Evolutionary conservation across 768 basidiomycete genomes (phyloP).

Genomic region (Lactarius hatsudake): DNA sequence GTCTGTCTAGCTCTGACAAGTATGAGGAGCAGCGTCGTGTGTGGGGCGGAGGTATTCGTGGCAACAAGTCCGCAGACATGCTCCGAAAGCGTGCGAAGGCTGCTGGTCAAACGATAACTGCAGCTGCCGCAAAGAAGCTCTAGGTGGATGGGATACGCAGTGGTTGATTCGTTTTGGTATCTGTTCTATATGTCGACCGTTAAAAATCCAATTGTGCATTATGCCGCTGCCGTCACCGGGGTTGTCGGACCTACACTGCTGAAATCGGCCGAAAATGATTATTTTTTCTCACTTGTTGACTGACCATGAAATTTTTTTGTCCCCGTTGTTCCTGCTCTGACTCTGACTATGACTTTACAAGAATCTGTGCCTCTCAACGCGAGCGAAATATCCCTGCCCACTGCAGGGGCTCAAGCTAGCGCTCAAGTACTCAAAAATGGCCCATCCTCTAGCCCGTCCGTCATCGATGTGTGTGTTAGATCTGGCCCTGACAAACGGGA

Average conservation of each 20-base stretch:
- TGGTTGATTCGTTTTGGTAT: neutral
- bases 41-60: constrained; percentile 97
- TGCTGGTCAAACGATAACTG: constrained; percentile 62
- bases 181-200: neutral
- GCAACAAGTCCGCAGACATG: constrained; percentile 93
- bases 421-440: constrained; percentile 23
- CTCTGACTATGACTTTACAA: constrained; percentile 6
- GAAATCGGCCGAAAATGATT: neutral
- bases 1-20: constrained; percentile 68
- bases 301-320: neutral
- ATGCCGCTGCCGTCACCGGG: neutral
- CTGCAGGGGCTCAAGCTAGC: neutral
- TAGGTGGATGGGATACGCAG: constrained; percentile 35
- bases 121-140: constrained; percentile 61
- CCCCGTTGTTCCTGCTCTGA: neutral
- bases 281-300: neutral
- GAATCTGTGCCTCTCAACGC: constrained; percentile 15
- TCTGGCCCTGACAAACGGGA: neutral
- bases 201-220: neutral
- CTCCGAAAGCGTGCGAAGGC: constrained; percentile 93
- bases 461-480: constrained; percentile 27
- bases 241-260: neutral
- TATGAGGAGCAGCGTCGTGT: constrained; percentile 87
- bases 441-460: constrained; percentile 8
- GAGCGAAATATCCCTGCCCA: constrained; percentile 18